These are phyloP conservation scores for Aspergillus texensis DNA, from an alignment of 2,329 filamentous ascomycete genomes.

Conservation along the genomic window DNA sequence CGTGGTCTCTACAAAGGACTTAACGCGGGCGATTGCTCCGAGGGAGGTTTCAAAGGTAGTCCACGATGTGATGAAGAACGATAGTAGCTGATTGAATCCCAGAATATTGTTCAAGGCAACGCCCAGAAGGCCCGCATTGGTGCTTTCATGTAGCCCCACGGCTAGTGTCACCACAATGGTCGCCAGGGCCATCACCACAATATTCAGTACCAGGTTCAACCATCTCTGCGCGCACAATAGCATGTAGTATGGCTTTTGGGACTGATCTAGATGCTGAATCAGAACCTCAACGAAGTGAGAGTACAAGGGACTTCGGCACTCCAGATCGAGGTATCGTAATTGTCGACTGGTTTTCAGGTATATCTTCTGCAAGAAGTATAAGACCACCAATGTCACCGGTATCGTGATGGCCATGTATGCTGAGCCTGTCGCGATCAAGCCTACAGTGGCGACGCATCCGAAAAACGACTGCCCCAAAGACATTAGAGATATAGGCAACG, in stretches of 20 bases:
- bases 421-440: slow-evolving; percentile 38
- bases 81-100: neutral
- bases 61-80: slow-evolving; percentile 49
- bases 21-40: slow-evolving; percentile 41
- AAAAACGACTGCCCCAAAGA: neutral
- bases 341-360: slow-evolving; percentile 50
- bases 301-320: slow-evolving; percentile 53
- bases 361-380: slow-evolving; percentile 43
- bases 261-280: slow-evolving; percentile 41
- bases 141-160: slow-evolving; percentile 35
- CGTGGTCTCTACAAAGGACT: slow-evolving; percentile 13
- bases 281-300: slow-evolving; percentile 55
- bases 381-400: slow-evolving; percentile 46
- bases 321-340: slow-evolving; percentile 56
- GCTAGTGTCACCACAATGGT: slow-evolving; percentile 47
- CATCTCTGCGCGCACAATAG: slow-evolving; percentile 49
- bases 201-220: slow-evolving; percentile 45
- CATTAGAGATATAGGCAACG: slow-evolving; percentile 20
- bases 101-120: slow-evolving; percentile 52
- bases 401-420: slow-evolving; percentile 38
- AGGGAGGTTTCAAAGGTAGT: slow-evolving; percentile 57
- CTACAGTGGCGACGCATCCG: neutral
- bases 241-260: slow-evolving; percentile 50
- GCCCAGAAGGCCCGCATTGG: slow-evolving; percentile 49
- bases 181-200: slow-evolving; percentile 46